phyloP scores from a whole-genome alignment of 2,329 filamentous ascomycete genomes.

The Ascochyta viciae-villosae region DNA sequence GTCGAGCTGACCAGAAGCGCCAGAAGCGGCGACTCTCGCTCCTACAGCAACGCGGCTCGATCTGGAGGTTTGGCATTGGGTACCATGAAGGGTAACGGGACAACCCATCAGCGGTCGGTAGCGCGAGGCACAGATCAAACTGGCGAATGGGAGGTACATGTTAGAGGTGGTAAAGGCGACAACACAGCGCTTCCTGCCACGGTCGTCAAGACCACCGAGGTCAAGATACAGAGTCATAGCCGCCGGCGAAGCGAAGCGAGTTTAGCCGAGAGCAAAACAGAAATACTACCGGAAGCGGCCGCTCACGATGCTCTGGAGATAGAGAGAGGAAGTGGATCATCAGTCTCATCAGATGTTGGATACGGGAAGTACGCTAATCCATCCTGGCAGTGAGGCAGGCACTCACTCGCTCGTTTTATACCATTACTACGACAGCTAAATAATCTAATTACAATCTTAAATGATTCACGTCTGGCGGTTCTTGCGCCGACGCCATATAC shows the following conservation, averaged over 20 bases:
- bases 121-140: constrained; percentile 13
- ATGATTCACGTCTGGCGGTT: neutral
- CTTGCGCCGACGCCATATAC: neutral
- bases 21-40: constrained; percentile 18
- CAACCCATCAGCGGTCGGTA: constrained; percentile 11
- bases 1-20: constrained; percentile 23
- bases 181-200: constrained; percentile 14
- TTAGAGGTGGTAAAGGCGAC: constrained; percentile 19
- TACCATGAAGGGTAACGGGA: constrained; percentile 20
- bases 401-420: neutral
- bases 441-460: neutral
- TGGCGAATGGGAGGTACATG: constrained; percentile 24
- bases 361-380: constrained; percentile 22
- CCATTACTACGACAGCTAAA: neutral
- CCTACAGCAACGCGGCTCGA: constrained; percentile 16
- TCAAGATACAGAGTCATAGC: constrained; percentile 29
- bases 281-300: constrained; percentile 18
- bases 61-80: constrained; percentile 20
- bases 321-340: constrained; percentile 22
- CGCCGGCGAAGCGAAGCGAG: constrained; percentile 20
- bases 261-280: constrained; percentile 25
- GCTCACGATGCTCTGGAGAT: constrained; percentile 9
- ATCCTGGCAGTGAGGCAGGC: constrained; percentile 3
- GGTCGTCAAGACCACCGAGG: constrained; percentile 30
- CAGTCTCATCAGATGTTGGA: constrained; percentile 21